phyloP scores from a whole-genome alignment of 2,329 filamentous ascomycete species.

The Colletotrichum musae region DNA sequence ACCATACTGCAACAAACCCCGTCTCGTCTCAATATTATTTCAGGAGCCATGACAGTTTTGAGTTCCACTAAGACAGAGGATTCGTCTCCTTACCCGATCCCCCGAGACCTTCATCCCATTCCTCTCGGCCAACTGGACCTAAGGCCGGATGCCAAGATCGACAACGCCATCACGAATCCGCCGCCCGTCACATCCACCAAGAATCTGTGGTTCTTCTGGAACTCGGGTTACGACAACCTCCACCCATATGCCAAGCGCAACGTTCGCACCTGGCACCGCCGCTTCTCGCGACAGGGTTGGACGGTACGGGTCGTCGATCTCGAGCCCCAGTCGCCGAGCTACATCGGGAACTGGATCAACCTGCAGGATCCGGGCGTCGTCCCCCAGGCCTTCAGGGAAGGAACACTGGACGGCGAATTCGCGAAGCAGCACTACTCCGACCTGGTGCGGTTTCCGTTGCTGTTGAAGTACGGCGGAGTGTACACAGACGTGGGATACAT shows the following conservation, averaged over 20 bases:
- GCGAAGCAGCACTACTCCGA: conserved; percentile 70
- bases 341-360: conserved; percentile 22
- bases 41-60: conserved; percentile 4
- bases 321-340: conserved; percentile 1
- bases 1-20: not conserved
- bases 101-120: not conserved
- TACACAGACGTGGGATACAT: conserved; percentile 71
- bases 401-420: conserved; percentile 63
- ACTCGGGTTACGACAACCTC: conserved; percentile 54
- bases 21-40: not conserved
- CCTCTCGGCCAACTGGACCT: conserved; percentile 44
- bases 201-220: conserved; percentile 63
- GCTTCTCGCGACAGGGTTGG: conserved; percentile 52
- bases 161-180: conserved; percentile 46
- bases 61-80: not conserved
- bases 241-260: conserved; percentile 55
- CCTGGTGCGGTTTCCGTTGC: conserved; percentile 69
- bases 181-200: conserved; percentile 54
- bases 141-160: conserved; percentile 50
- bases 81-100: conserved; percentile 2
- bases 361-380: not conserved
- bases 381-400: conserved; percentile 47
- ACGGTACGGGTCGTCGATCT: conserved; percentile 57
- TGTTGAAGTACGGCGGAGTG: conserved; percentile 70
- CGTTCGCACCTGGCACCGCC: conserved; percentile 58